phyloP scores from a whole-genome alignment of 306 rosid genomes.

The Glycine tomentella region DNA sequence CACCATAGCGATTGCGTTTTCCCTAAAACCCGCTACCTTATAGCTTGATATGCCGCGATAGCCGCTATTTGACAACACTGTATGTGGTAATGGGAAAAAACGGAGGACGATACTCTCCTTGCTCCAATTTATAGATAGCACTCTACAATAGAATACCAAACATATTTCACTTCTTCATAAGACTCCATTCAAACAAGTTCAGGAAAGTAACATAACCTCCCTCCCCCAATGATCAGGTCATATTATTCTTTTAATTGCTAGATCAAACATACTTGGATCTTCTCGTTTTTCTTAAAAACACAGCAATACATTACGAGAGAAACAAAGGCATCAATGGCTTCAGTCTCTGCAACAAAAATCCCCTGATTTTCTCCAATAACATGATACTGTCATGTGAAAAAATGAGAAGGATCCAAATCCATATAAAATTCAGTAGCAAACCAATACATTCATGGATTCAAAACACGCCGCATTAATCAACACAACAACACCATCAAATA shows the following conservation, averaged over 20 bases:
- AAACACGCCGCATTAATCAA: not conserved
- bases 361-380: not conserved
- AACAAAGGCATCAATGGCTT: not conserved
- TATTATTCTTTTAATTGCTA: not conserved
- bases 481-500: not conserved
- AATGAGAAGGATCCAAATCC: slow-evolving; percentile 11
- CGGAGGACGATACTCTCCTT: too few relatives aligned
- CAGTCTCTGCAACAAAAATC: not conserved
- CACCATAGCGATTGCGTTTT: too few relatives aligned
- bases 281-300: not conserved
- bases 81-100: slow-evolving; percentile 1
- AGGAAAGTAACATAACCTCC: too few relatives aligned
- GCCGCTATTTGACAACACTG: too few relatives aligned
- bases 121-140: not conserved
- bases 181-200: slow-evolving; percentile 6
- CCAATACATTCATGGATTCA: slow-evolving; percentile 13
- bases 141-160: slow-evolving; percentile 1
- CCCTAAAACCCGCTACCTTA: too few relatives aligned
- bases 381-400: not conserved
- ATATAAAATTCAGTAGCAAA: too few relatives aligned
- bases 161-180: slow-evolving; percentile 5
- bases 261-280: not conserved
- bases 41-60: too few relatives aligned
- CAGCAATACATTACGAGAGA: not conserved
- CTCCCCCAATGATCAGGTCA: not conserved